These are phyloP conservation scores for Zygoascus tannicola DNA, from an alignment of 805 yeast species.

Conservation along the genomic window DNA sequence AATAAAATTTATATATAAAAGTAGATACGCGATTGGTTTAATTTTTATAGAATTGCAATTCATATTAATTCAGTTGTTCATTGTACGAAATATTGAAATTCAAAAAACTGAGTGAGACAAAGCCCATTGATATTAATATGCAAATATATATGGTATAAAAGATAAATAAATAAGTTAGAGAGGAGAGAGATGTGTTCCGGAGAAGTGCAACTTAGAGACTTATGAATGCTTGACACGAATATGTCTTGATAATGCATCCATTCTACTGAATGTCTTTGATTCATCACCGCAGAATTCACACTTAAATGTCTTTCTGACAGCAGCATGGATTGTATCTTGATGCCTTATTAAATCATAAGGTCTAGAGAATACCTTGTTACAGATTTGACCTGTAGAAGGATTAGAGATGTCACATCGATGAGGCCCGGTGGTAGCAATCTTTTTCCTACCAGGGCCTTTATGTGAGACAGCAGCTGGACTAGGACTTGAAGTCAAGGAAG, in stretches of 20 bases:
- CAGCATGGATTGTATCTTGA: conserved; percentile 92
- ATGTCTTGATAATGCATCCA: conserved; percentile 92
- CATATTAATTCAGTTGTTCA: too few relatives aligned
- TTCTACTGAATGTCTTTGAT: conserved; percentile 79
- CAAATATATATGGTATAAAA: neutral
- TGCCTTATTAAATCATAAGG: conserved; percentile 93
- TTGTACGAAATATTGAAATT: too few relatives aligned
- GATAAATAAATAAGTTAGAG: conserved; percentile 2
- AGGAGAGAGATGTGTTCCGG: neutral
- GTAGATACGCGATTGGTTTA: too few relatives aligned
- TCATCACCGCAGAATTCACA: conserved; percentile 80
- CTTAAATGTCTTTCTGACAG: conserved; percentile 72
- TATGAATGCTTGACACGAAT: conserved; percentile 71
- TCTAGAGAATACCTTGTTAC: conserved; percentile 77
- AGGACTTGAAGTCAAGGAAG: neutral
- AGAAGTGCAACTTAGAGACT: too few relatives aligned
- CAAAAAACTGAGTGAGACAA: too few relatives aligned
- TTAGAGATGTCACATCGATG: conserved; percentile 29
- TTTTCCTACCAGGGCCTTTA: neutral
- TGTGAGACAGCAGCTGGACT: neutral
- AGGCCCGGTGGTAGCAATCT: conserved; percentile 6
- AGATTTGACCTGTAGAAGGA: conserved; percentile 52
- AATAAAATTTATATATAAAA: too few relatives aligned
- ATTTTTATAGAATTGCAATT: too few relatives aligned
- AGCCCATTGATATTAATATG: neutral